These are phyloP conservation scores for Eimeria falciformis DNA, from an alignment of 169 alveolate species.

Conservation along the genomic window DNA sequence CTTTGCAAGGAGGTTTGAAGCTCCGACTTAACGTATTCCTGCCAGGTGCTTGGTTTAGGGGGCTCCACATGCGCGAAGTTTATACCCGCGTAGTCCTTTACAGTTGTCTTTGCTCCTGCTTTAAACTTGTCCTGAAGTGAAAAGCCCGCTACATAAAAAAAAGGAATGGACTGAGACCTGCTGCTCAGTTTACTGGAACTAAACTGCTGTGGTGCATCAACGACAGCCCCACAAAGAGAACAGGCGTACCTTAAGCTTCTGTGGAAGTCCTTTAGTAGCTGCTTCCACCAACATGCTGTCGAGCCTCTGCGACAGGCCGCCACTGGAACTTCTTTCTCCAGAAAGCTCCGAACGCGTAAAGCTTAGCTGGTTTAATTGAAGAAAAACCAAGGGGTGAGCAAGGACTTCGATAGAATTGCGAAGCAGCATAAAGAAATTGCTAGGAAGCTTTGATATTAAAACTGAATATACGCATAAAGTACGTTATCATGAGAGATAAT, in stretches of 20 bases:
- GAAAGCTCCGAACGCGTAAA: slow-evolving; percentile 51
- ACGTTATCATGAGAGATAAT: too few species aligned
- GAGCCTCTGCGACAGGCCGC: slow-evolving; percentile 64
- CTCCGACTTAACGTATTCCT: slow-evolving; percentile 45
- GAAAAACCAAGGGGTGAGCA: slow-evolving; percentile 40
- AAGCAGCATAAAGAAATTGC: slow-evolving; percentile 17
- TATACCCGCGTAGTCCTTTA: slow-evolving; percentile 12
- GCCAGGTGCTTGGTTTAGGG: slow-evolving; percentile 58
- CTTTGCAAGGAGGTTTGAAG: neutral
- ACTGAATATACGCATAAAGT: slow-evolving; percentile 25
- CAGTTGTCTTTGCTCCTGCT: neutral
- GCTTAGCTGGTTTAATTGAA: slow-evolving; percentile 52
- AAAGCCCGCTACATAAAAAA: too few species aligned
- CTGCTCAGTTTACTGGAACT: too few species aligned
- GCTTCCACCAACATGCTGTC: slow-evolving; percentile 27
- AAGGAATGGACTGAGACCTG: too few species aligned
- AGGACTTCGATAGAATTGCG: slow-evolving; percentile 12
- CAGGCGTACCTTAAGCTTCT: slow-evolving; percentile 35
- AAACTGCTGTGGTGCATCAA: too few species aligned
- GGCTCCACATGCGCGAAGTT: slow-evolving; percentile 34
- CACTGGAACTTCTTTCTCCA: slow-evolving; percentile 49
- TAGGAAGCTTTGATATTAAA: slow-evolving; percentile 32
- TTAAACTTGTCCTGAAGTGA: slow-evolving; percentile 28
- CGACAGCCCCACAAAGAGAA: neutral
- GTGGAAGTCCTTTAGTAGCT: slow-evolving; percentile 62